Percentiles rank a stretch among this genome's conserved stretches.
phyloP scores from a whole-genome alignment of 306 rosid species.

The Hippophae rhamnoides region DNA sequence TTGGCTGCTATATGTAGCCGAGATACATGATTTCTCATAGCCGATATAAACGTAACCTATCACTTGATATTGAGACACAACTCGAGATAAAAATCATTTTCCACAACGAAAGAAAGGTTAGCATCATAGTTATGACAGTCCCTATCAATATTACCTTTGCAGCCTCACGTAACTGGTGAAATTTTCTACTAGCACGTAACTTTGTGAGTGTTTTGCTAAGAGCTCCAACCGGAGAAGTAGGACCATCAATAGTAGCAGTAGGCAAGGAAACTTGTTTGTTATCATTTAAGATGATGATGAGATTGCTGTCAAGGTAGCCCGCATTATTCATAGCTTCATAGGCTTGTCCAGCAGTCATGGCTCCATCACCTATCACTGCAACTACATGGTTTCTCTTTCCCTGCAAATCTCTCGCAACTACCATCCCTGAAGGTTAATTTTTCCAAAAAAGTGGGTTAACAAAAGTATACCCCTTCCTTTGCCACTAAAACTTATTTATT shows the following conservation, averaged over 20 bases:
- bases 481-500: no score
- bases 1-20: no score
- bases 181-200: conserved; percentile 30
- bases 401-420: conserved; percentile 47
- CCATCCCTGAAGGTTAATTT: conserved; percentile 39
- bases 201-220: conserved; percentile 41
- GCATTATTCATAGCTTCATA: conserved; percentile 73
- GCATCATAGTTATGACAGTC: no score
- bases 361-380: conserved; percentile 63
- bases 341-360: conserved; percentile 65
- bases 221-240: conserved; percentile 54
- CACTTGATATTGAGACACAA: no score
- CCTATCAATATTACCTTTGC: conserved; percentile 32
- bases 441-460: not conserved
- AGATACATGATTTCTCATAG: no score
- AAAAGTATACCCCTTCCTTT: not conserved
- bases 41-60: no score
- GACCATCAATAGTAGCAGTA: conserved; percentile 55
- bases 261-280: conserved; percentile 63
- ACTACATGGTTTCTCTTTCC: conserved; percentile 49
- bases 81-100: no score
- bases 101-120: no score
- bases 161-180: conserved; percentile 34
- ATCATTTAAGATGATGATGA: conserved; percentile 53
- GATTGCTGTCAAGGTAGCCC: conserved; percentile 49